Evolutionary conservation across 305 asterid genomes (phyloP).

Genomic region (Ajuga reptans): DNA sequence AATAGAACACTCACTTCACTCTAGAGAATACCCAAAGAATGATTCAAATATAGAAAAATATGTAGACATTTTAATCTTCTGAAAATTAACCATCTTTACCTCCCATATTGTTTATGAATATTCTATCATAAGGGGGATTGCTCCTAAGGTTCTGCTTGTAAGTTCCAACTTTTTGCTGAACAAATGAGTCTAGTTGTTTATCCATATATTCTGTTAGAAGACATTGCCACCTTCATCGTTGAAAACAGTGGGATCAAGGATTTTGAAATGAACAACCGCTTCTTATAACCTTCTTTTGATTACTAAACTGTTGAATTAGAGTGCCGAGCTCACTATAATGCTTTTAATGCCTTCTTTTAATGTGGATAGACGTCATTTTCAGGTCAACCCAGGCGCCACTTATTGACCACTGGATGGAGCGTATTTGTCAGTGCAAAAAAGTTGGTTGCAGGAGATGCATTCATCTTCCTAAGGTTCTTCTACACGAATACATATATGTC

Average conservation of each 20-base stretch:
- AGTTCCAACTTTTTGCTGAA: background rate
- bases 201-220: background rate
- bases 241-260: background rate
- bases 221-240: background rate
- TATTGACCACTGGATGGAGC: slow-evolving; percentile 95
- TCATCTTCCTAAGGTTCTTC: slow-evolving; percentile 71
- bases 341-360: background rate
- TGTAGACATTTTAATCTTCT: background rate
- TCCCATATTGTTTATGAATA: background rate
- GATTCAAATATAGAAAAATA: background rate
- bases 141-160: too few species aligned
- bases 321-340: slow-evolving; percentile 8
- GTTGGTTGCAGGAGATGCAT: slow-evolving; percentile 84
- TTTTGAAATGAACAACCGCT: background rate
- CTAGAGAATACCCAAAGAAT: background rate
- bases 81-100: background rate
- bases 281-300: background rate
- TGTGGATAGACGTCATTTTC: slow-evolving; percentile 24
- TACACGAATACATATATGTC: background rate
- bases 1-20: slow-evolving; percentile 1
- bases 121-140: background rate
- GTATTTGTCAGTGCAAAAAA: slow-evolving; percentile 85
- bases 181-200: background rate
- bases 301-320: background rate
- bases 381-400: slow-evolving; percentile 96